Percentiles rank a stretch among this genome's conserved stretches.
These are phyloP conservation scores for Colletotrichum sansevieriae DNA, from an alignment of 2,329 filamentous ascomycete genomes.

Conservation along the genomic window DNA sequence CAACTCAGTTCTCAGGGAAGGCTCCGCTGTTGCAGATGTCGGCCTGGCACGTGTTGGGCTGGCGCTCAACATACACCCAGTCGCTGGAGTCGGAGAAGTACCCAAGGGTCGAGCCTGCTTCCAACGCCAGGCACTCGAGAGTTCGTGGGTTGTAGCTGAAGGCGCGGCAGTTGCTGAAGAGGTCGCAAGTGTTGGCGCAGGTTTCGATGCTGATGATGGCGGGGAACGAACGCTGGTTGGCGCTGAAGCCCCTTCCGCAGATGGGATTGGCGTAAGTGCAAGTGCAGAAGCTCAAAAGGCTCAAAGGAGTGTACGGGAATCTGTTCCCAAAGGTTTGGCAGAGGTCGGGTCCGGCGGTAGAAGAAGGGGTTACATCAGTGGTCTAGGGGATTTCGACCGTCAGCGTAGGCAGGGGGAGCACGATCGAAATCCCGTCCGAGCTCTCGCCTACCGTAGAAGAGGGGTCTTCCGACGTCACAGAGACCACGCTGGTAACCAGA, in stretches of 20 bases:
- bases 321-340: not conserved
- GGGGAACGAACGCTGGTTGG: not conserved
- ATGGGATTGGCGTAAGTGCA: conserved; percentile 10
- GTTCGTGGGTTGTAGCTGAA: conserved; percentile 6
- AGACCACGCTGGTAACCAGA: not conserved
- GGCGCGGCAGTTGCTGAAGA: conserved; percentile 3
- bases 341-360: not conserved
- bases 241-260: conserved; percentile 1
- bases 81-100: not conserved
- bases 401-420: conserved; percentile 6
- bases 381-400: not conserved
- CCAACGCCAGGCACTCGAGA: not conserved
- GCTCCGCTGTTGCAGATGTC: not conserved
- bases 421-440: not conserved
- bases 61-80: conserved; percentile 10
- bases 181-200: conserved; percentile 17
- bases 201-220: not conserved
- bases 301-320: conserved; percentile 5
- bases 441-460: conserved; percentile 12
- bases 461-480: not conserved
- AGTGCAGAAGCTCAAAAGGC: not conserved
- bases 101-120: not conserved
- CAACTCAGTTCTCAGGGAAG: not conserved
- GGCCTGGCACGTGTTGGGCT: not conserved
- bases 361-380: not conserved